Evolutionary conservation across 495 filamentous ascomycete species (phyloP), one percentile per base, ranked within the genome.

Genomic region (Annulohypoxylon moriforme): DNA sequence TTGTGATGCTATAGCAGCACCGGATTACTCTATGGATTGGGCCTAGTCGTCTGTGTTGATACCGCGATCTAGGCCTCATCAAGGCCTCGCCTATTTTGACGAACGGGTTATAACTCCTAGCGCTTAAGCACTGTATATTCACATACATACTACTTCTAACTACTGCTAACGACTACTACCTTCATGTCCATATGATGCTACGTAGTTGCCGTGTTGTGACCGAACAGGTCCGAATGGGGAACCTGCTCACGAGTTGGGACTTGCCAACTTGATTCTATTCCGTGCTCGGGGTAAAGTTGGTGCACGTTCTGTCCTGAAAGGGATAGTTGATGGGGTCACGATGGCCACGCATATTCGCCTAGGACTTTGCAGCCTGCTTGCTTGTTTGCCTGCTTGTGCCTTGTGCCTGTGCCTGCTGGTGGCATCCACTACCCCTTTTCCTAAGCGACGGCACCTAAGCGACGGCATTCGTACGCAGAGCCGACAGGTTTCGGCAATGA

Each of bases 1-100:
- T 47, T 57, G 40, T 60, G 38, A 47, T 46, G 27, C 14, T 60
- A 60, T 60, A 34, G 27, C 50, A 34, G 50, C 50, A 20, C 27
- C 29, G 50, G 50, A 33, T 27, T 34, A 55, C 50, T 27, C 27
- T 34, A 55, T 55, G 50, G 5, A 55, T 34, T 55, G n/a, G 18
- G 29, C 29, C 50, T 55, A 55, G 27, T 29, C 24, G 10, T 27
- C 47, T 52, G 24, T 52, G 11, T 27, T 29, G 47, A 52, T 52
- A 27, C 22, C 24, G 47, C 24, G 47, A 52, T 52, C 47, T 52
- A 52, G 47, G 47, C 47, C 24, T 52, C 22, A 27, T 27, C 47
- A 52, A 52, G 47, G 22, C 47, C 24, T 27, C 22, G 47, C 24
- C 13, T 29, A 24, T 29, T 29, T 52, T 29, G 22, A 52, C 22